Base-by-base conservation (phyloP, 345 rosid genomes). In the Moricandia moricandioides region DNA sequence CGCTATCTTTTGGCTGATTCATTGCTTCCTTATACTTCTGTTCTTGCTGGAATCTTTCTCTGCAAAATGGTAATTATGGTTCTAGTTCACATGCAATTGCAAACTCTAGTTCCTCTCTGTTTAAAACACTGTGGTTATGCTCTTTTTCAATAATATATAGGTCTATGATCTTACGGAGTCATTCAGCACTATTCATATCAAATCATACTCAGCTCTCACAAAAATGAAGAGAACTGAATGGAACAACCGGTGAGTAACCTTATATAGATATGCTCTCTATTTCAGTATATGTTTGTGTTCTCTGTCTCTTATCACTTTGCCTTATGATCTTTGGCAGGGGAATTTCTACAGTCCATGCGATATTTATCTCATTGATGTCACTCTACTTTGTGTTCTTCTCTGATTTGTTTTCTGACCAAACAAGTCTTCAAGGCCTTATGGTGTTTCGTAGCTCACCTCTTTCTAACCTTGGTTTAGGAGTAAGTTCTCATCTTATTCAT, bases 331-430 rank as follows among this genome's bases (percentile, higher is more conserved):
- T 5, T 77, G 69, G 78, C 91, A 93, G 97, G 74, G 94, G 87
- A 1, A 83, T 91, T 73, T 93, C 98, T 62, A 89, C 97, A 24
- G 21, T 83, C 43, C 98, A 93, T 79, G 93, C 98, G 5, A 43
- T 87, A 30, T 83, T 84, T 72, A 80, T 91, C 69, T 84, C 97
- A 14, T 70, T 79, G 11, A 71, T 86, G 80, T 79, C 96, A 18
- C 69, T 93, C 33, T 88, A 89, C 87, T 83, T 89, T 61, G 92
- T 91, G 52, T 86, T 91, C 83, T 86, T 88, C 83, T 87, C 91
- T 49, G 88, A 88, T 77, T 87, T 89, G 40, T 93, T 82, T 84
- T 84, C 96, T 59, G 89, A 87, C 43, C 60, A 77, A 45, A 75
- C 33, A 71, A 67, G 7, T 3, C 74, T 14, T 65, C 77, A 81